These are phyloP conservation scores for Fusarium longipes DNA, from an alignment of 2,329 filamentous ascomycete species.

Conservation along the genomic window DNA sequence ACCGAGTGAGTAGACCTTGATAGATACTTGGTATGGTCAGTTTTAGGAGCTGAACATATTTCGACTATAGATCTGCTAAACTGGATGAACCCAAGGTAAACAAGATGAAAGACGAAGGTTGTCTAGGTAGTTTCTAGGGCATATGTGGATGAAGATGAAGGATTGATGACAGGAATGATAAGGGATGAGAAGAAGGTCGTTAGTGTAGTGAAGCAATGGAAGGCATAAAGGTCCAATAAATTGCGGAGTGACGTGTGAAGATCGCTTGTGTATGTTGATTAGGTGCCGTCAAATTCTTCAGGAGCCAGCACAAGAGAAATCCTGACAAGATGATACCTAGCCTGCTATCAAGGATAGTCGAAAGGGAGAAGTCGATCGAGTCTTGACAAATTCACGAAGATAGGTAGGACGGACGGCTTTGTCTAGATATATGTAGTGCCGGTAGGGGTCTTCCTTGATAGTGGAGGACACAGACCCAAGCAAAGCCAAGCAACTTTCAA, in stretches of 20 bases:
- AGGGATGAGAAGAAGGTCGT: background rate
- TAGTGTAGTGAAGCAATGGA: constrained; percentile 10
- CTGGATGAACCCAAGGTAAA: background rate
- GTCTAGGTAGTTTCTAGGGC: background rate
- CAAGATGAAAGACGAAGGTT: background rate
- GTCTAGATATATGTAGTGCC: background rate
- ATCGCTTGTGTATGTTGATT: background rate
- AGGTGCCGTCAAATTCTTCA: background rate
- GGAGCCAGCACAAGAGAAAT: background rate
- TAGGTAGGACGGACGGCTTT: background rate
- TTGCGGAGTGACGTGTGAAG: constrained; percentile 12
- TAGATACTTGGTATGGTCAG: background rate
- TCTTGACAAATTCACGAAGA: background rate
- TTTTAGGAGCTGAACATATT: background rate
- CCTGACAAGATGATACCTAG: background rate
- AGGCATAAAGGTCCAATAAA: constrained; percentile 22
- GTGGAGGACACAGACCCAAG: background rate
- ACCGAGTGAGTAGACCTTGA: constrained; percentile 11
- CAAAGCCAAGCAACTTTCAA: background rate
- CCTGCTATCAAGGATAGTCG: background rate
- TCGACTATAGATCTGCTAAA: constrained; percentile 5
- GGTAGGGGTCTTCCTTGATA: background rate
- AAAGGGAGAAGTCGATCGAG: background rate
- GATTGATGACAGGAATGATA: background rate
- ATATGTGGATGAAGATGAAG: background rate